Evolutionary conservation across 2,329 filamentous ascomycete genomes (phyloP), one percentile per base, ranked within the genome.

Genomic region (Aspergillus oerlinghausenensis): DNA sequence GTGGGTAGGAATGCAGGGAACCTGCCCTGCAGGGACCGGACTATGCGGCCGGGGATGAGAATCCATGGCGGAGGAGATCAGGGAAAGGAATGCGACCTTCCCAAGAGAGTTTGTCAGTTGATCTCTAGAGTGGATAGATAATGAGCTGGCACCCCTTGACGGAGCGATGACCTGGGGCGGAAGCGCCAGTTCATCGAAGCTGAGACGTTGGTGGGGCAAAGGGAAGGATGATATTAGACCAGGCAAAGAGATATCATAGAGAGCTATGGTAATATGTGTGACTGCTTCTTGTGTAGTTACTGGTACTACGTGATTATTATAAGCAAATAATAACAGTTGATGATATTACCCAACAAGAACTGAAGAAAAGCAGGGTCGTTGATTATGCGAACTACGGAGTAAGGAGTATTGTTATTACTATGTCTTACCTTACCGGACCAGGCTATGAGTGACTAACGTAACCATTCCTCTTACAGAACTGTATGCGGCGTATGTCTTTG

Each of bases 1-100:
- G 58, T 71, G 65, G 55, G 67, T 67, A 52, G 68, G 70, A 70
- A 72, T 72, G 67, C 64, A 69, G 59, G 67, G 61, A 26, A 63
- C 48, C 52, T 55, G 51, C 57, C 48, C 57, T 57, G 56, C 59
- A 58, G 55, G 60, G 56, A 56, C 60, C 57, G 61, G 53, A 57
- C 60, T 65, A 69, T 67, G 63, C 55, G 62, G 59, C 53, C 51
- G 50, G 53, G 66, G 62, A 64, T 52, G 54, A 35, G 45, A 60
- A 54, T 70, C 69, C 69, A 69, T 70, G 51, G 56, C 55, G 0
- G 28, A 29, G 28, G 49, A 50, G 28, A 50, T 14, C 23, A 56
- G 52, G 51, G 48, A 50, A 52, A 43, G 55, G 57, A 59, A 61
- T 59, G 59, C 47, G 50, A 50, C 45, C 48, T 55, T 58, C 26